Base-by-base conservation (phyloP, 1,139 yeast species). In the Protomyces inouyei region DNA sequence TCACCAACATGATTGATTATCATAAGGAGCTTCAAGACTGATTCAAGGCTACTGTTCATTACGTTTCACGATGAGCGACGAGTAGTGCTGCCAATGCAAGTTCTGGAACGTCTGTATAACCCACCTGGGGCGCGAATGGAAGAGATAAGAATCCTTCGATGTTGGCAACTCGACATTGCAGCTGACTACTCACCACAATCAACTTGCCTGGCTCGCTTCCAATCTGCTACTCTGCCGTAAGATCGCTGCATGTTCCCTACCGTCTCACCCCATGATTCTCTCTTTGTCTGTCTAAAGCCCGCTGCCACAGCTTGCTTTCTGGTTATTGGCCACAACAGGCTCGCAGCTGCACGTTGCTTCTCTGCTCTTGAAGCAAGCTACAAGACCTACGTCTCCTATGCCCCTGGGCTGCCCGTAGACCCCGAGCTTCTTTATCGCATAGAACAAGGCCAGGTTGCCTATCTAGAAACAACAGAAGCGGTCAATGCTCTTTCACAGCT, bases 301-400 rank as follows among this genome's bases (percentile, higher is more conserved):
- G n/a, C 45, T n/a, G 36, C 57, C 12, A n/a, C 43, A 3, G 52
- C 63, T 12, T 3, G 45, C 18, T 52, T 59, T 18, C 46, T 59
- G 23, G 63, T 59, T 5, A 52, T 59, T 16, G 63, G 63, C 10
- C 21, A 38, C 53, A 59, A 59, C 43, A 25, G 63, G 43, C 55
- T 59, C 12, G 63, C 63, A 5, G 56, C 63, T 10, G 45, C 63
- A 3, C 23, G 63, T 6, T 48, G 45, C 36, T 52, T 59, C 35
- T 21, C 57, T 5, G 63, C 53, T 2, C 32, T 59, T 14, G 63
- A 59, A n/a, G 55, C 57, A 10, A 40, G 54, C 43, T 52, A 40
- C 38, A 32, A 28, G 28, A 55, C 54, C 23, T 37, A 23, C 35
- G 53, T 59, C 21, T 32, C 57, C 21, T 59, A 52, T 52, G 21